These are phyloP conservation scores for Mucor plumbeus DNA, from an alignment of 371 early-diverging fungal species.

Conservation along the genomic window DNA sequence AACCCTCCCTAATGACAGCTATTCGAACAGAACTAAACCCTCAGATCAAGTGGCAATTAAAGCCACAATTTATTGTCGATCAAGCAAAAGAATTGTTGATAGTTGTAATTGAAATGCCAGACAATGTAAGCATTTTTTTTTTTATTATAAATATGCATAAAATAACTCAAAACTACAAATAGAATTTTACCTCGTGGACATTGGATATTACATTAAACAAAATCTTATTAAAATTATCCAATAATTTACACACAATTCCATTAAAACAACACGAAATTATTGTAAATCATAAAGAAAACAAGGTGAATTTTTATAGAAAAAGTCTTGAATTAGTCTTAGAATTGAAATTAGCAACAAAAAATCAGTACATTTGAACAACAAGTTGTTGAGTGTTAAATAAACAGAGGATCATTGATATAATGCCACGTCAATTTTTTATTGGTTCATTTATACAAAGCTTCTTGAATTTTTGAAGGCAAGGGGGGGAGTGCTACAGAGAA, in stretches of 20 bases:
- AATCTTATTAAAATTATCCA: constrained; percentile 26
- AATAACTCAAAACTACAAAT: constrained; percentile 9
- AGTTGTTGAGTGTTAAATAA: constrained; percentile 4
- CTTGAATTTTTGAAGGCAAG: not conserved
- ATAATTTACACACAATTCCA: constrained; percentile 7
- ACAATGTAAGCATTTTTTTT: constrained; percentile 27
- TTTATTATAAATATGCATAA: not conserved
- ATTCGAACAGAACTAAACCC: constrained; percentile 6
- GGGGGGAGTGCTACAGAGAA: not conserved
- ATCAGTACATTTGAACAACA: constrained; percentile 29
- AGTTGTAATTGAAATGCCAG: constrained; percentile 46
- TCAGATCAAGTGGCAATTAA: not conserved
- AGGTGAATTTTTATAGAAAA: constrained; percentile 36
- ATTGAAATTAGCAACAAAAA: constrained; percentile 23
- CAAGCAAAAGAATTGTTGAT: constrained; percentile 25
- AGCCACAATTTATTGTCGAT: constrained; percentile 13
- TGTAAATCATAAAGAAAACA: constrained; percentile 14
- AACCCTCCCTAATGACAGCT: constrained; percentile 33
- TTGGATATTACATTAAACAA: constrained; percentile 42
- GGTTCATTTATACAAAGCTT: constrained; percentile 8
- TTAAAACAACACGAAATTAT: not conserved
- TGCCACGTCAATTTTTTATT: constrained; percentile 33
- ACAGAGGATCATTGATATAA: not conserved
- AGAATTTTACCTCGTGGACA: constrained; percentile 33
- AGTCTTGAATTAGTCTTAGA: constrained; percentile 34